phyloP scores from a whole-genome alignment of 2,329 filamentous ascomycete species.

The Fusarium buharicum region DNA sequence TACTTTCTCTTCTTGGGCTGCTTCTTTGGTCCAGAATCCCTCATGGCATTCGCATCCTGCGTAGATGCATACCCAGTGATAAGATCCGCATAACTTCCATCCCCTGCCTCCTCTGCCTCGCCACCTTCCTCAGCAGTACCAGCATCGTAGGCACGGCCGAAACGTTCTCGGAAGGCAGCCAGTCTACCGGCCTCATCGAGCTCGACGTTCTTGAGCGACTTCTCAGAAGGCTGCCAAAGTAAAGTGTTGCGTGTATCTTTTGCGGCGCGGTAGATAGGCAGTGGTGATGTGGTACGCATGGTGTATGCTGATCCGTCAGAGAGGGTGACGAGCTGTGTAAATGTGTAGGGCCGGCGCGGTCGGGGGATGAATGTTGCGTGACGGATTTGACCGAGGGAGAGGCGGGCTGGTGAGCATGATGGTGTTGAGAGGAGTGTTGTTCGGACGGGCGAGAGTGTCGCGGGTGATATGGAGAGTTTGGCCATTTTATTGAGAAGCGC shows the following conservation, averaged over 20 bases:
- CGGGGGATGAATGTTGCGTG: constrained; percentile 87
- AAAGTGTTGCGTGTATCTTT: constrained; percentile 92
- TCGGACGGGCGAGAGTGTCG: constrained; percentile 47
- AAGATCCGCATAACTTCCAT: constrained; percentile 55
- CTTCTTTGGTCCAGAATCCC: constrained; percentile 55
- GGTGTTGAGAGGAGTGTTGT: constrained; percentile 46
- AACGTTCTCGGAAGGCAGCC: constrained; percentile 84
- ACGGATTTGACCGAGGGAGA: constrained; percentile 68
- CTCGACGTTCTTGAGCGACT: constrained; percentile 86
- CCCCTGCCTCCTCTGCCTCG: constrained; percentile 39
- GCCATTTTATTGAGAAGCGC: constrained; percentile 41
- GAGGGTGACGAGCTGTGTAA: constrained; percentile 95
- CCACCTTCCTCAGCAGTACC: constrained; percentile 47
- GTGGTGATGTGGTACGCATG: constrained; percentile 79
- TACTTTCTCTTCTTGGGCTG: constrained; percentile 61
- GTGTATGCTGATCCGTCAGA: constrained; percentile 90
- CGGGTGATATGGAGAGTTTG: constrained; percentile 44
- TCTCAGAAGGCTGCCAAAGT: constrained; percentile 88
- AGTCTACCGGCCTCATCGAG: constrained; percentile 93
- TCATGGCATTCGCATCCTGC: constrained; percentile 51
- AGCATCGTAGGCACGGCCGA: constrained; percentile 85
- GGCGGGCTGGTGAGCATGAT: constrained; percentile 40
- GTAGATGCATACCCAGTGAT: constrained; percentile 60
- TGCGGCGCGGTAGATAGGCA: constrained; percentile 65
- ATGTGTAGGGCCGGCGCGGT: constrained; percentile 92